phyloP scores from a whole-genome alignment of 768 basidiomycete species.

The Plicaturopsis crispa region DNA sequence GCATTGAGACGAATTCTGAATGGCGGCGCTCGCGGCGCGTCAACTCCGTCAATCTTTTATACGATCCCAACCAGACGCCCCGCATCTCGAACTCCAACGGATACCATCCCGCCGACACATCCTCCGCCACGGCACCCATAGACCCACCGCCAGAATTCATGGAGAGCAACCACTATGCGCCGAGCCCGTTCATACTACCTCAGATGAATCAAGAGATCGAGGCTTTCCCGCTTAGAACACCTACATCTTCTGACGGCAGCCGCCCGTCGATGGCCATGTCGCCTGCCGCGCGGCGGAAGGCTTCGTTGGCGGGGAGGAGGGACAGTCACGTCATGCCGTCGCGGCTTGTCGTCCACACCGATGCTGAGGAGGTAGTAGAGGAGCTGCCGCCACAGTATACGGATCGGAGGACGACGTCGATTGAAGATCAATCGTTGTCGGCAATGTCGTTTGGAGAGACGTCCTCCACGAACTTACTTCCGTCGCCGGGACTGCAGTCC shows the following conservation, averaged over 20 bases:
- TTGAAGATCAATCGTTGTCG: not conserved
- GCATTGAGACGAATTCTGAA: conserved; percentile 7
- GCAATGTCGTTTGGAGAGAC: not conserved
- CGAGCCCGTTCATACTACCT: conserved; percentile 4
- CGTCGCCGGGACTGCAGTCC: not conserved
- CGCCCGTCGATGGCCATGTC: conserved; percentile 9
- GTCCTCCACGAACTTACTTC: not conserved
- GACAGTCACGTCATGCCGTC: conserved; percentile 36
- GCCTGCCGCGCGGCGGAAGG: conserved; percentile 44
- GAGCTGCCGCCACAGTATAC: conserved; percentile 75
- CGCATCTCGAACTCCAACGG: not conserved
- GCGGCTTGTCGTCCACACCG: conserved; percentile 62
- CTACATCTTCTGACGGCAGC: not conserved
- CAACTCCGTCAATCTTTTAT: conserved; percentile 19
- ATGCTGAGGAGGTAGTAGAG: conserved; percentile 57
- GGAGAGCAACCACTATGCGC: conserved; percentile 9
- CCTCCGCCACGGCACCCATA: conserved; percentile 20
- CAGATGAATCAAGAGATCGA: too few species aligned
- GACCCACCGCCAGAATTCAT: not conserved
- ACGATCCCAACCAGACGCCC: not conserved
- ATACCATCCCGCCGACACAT: conserved; percentile 13
- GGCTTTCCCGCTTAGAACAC: too few species aligned
- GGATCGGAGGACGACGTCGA: conserved; percentile 28
- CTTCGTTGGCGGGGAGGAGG: conserved; percentile 41
- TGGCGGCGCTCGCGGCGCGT: conserved; percentile 22